These are phyloP conservation scores for Hypoxylon trugodes DNA, from an alignment of 495 filamentous ascomycete species.

Conservation along the genomic window DNA sequence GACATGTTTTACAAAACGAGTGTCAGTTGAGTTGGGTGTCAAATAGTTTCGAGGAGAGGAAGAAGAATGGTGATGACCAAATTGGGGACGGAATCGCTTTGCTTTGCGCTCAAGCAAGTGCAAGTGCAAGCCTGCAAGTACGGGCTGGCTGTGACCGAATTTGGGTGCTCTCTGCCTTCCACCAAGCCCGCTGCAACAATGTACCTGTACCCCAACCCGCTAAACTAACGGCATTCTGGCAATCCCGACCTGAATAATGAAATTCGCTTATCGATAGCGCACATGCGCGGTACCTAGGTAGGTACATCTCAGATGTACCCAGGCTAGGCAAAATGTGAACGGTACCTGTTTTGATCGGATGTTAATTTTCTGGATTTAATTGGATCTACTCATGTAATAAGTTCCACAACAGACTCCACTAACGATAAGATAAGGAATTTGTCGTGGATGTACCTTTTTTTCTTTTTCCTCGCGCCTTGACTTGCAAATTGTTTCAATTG, in stretches of 20 bases:
- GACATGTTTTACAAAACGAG: slow-evolving; percentile 29
- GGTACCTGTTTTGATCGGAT: slow-evolving; percentile 20
- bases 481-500: not conserved
- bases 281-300: not conserved
- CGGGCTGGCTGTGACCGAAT: slow-evolving; percentile 17
- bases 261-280: slow-evolving; percentile 35
- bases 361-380: not conserved
- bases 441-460: slow-evolving; percentile 23
- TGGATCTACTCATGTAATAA: not conserved
- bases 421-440: slow-evolving; percentile 27
- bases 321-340: too few species aligned
- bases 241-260: slow-evolving; percentile 24
- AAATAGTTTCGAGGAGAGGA: slow-evolving; percentile 26
- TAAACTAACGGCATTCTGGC: slow-evolving; percentile 18
- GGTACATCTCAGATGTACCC: too few species aligned
- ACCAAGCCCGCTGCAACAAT: not conserved
- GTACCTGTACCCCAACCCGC: slow-evolving; percentile 1
- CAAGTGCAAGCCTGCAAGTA: too few species aligned
- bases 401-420: not conserved
- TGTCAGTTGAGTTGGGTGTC: slow-evolving; percentile 33
- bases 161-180: slow-evolving; percentile 18
- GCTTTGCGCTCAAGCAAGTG: slow-evolving; percentile 37
- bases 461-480: slow-evolving; percentile 7
- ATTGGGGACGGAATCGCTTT: slow-evolving; percentile 28
- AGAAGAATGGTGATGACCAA: slow-evolving; percentile 32